Evolutionary conservation across 163 green algal genomes (phyloP).

Genomic region (Chloroidium sp.): DNA sequence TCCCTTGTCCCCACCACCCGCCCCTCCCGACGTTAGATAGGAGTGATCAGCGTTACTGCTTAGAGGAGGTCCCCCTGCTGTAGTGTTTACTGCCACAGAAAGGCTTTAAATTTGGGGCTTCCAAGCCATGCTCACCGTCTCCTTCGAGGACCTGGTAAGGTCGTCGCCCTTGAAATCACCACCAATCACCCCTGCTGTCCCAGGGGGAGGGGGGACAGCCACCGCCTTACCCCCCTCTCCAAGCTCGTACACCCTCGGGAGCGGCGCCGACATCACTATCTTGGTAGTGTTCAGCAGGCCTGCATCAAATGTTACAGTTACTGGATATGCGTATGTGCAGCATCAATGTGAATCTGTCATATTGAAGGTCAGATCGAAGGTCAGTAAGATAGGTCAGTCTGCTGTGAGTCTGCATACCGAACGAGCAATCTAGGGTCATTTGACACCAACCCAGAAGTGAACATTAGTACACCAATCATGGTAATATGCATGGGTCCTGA

Average conservation of each 20-base stretch:
- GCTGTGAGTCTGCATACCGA: no score
- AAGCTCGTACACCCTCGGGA: constrained; percentile 76
- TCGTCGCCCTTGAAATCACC: constrained; percentile 65
- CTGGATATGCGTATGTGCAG: not conserved
- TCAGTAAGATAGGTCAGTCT: not conserved
- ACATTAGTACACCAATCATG: no score
- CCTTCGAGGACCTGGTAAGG: constrained; percentile 46
- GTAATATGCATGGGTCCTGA: no score
- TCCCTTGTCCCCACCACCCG: no score
- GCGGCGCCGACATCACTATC: constrained; percentile 57
- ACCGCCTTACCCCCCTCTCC: constrained; percentile 53
- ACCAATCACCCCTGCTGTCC: constrained; percentile 43
- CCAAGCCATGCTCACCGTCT: constrained; percentile 26
- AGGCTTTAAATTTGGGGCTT: no score
- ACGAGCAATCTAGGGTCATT: no score
- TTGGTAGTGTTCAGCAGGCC: constrained; percentile 44
- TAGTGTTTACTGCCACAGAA: no score
- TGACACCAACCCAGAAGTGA: no score
- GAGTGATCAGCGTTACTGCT: no score
- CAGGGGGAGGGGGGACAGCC: constrained; percentile 39
- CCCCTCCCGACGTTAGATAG: no score
- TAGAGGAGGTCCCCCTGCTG: no score
- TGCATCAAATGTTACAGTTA: constrained; percentile 5
- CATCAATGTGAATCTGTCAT: not conserved
- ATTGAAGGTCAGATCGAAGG: not conserved